Conservation (phyloP, 768 basidiomycete genomes). For the Mycena galericulata region DNA sequence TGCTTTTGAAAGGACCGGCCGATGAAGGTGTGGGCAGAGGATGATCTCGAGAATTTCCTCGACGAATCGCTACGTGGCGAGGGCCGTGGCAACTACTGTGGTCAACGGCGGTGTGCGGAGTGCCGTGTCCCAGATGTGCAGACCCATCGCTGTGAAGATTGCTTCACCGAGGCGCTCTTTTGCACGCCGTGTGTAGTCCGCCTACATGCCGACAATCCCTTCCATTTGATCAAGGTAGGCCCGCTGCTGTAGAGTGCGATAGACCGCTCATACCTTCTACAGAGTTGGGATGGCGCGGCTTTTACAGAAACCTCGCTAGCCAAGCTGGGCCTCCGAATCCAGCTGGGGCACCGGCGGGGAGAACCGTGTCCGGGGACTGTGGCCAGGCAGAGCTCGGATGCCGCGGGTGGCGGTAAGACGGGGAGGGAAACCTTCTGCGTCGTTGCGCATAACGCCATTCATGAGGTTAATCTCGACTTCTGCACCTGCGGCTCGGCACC, state of each 20-base stretch:
- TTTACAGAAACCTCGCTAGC: constrained; percentile 22
- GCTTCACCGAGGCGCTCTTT: background rate
- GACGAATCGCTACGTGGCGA: background rate
- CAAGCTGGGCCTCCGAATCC: constrained; percentile 37
- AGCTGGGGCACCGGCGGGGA: constrained; percentile 35
- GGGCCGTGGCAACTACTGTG: background rate
- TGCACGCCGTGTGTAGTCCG: background rate
- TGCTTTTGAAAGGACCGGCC: background rate
- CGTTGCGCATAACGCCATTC: constrained; percentile 40
- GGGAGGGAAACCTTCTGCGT: constrained; percentile 41
- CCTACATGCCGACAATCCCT: constrained; percentile 1
- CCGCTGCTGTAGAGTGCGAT: background rate
- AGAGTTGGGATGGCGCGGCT: background rate
- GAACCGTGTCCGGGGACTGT: constrained; percentile 28
- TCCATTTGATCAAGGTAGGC: constrained; percentile 7
- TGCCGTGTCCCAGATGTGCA: background rate
- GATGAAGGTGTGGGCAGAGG: background rate
- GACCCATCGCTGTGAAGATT: constrained; percentile 1
- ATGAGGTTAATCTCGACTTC: constrained; percentile 44
- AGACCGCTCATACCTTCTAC: background rate
- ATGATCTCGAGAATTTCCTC: background rate
- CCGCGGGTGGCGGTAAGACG: background rate
- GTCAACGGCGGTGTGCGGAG: background rate
- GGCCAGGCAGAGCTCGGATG: background rate
- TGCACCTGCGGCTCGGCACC: constrained; percentile 44